Evolutionary conservation across 2,329 filamentous ascomycete genomes (phyloP).

Genomic region (Cryphonectria naterciae): DNA sequence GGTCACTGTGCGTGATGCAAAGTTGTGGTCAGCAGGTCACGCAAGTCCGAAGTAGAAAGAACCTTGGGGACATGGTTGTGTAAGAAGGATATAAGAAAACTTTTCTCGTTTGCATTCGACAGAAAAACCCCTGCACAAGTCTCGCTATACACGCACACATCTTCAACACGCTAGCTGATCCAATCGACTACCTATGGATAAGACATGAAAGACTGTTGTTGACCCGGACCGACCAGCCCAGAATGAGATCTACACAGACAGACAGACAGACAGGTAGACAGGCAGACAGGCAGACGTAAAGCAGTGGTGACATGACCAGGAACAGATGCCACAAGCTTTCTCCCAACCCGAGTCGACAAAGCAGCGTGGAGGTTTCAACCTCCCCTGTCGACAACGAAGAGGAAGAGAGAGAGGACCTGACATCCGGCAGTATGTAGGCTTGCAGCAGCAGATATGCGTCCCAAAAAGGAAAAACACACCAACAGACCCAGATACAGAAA

Average conservation of each 20-base stretch:
- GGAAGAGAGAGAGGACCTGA: background rate
- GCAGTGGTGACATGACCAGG: constrained; percentile 6
- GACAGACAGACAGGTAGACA: background rate
- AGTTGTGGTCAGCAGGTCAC: background rate
- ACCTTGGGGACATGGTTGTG: background rate
- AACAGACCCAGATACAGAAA: background rate
- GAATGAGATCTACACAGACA: constrained; percentile 10
- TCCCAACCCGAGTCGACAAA: background rate
- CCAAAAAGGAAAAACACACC: background rate
- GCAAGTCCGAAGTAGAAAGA: no score
- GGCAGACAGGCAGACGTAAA: constrained; percentile 7
- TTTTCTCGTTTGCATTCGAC: constrained; percentile 26
- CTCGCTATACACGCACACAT: constrained; percentile 26
- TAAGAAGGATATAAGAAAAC: constrained; percentile 17
- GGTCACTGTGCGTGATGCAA: no score
- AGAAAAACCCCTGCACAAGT: constrained; percentile 17
- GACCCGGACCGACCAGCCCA: background rate
- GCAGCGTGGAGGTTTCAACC: background rate
- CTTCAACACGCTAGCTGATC: constrained; percentile 16
- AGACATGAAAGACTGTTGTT: constrained; percentile 1
- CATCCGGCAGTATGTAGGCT: background rate
- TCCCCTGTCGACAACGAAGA: background rate
- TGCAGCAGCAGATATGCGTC: background rate
- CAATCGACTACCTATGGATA: constrained; percentile 25
- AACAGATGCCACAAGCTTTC: background rate